Base-by-base conservation (phyloP, 164 flowering plant genomes). In the Vitis labrusca region DNA sequence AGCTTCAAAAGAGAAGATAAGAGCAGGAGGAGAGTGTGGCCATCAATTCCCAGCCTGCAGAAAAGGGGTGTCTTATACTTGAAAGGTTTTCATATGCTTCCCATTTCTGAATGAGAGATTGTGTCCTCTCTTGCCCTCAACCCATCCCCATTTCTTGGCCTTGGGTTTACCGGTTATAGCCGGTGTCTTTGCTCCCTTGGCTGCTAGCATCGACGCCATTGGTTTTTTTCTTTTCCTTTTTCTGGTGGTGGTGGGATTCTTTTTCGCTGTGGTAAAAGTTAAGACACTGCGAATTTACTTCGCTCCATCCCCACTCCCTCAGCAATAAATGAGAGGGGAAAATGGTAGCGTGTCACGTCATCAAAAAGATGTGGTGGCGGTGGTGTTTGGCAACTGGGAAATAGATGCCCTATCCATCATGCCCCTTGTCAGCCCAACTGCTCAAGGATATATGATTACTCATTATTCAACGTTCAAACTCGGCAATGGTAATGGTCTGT, bases 1-100 rank as follows among this genome's bases (percentile, higher is more conserved):
- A 37, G 7, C 6, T 37, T 37, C 5, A 37, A 37, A 6, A 65
- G 63, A 81, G 81, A 74, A 77, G 89, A 79, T 78, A 79, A 82
- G 80, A 77, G 68, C 50, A 50, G 55, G 73, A 65, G 69, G 52
- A 79, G 84, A 78, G 77, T 84, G 87, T 82, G 87, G 88, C 67
- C 88, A 78, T 77, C 73, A 82, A 82, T 84, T 78, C 73, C 72
- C 66, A 62, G 50, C 59, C 71, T 78, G 75, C 77, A 76, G 19
- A 73, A 74, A 73, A 76, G 61, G 12, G 29, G 61, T 60, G 74
- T 71, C 77, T 73, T 68, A 37, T 37, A 68, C 65, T 76, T 64
- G 69, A 74, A 70, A 69, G 65, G 50, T 74, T 71, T 72, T 72
- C 72, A 62, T 71, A 72, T 73, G 64, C 69, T 60, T 81, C 70